Conservation (phyloP, 2,329 filamentous ascomycete species). For the Aspergillus flavus region DNA sequence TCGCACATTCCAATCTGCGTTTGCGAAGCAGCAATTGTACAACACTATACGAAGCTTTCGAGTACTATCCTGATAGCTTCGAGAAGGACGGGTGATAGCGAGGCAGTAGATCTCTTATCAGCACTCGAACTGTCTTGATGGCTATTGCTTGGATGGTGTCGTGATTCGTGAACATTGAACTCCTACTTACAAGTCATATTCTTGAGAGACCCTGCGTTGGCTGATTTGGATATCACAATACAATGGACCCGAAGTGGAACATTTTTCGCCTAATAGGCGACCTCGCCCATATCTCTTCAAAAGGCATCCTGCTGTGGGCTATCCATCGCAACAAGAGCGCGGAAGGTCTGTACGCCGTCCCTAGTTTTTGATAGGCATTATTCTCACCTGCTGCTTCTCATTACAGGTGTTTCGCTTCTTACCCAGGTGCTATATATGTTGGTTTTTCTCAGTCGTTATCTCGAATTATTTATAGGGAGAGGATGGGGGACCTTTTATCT, state of each 20-base stretch:
- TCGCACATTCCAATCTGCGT: not conserved
- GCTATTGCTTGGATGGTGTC: not conserved
- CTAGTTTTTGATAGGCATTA: not conserved
- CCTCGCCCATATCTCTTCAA: conserved; percentile 80
- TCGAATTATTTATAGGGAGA: conserved; percentile 68
- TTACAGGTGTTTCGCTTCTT: conserved; percentile 79
- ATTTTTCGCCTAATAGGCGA: conserved; percentile 78
- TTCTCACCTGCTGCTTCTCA: conserved; percentile 11
- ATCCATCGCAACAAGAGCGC: conserved; percentile 87
- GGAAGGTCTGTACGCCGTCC: conserved; percentile 60
- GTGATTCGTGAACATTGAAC: not conserved
- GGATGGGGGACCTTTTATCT: conserved; percentile 63
- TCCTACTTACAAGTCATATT: not conserved
- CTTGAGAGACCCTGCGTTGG: not conserved
- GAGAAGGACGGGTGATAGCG: not conserved
- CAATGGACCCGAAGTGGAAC: conserved; percentile 35
- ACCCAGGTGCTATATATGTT: conserved; percentile 82
- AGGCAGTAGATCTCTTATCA: not conserved
- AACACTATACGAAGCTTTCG: not conserved
- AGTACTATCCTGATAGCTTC: not conserved
- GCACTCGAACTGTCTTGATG: not conserved
- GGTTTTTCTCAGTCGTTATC: conserved; percentile 85
- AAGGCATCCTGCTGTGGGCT: conserved; percentile 86
- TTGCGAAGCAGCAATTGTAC: not conserved
- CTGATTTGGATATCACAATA: not conserved